phyloP scores from a whole-genome alignment of 2,329 filamentous ascomycete genomes.

The Didymellaceae sp. region DNA sequence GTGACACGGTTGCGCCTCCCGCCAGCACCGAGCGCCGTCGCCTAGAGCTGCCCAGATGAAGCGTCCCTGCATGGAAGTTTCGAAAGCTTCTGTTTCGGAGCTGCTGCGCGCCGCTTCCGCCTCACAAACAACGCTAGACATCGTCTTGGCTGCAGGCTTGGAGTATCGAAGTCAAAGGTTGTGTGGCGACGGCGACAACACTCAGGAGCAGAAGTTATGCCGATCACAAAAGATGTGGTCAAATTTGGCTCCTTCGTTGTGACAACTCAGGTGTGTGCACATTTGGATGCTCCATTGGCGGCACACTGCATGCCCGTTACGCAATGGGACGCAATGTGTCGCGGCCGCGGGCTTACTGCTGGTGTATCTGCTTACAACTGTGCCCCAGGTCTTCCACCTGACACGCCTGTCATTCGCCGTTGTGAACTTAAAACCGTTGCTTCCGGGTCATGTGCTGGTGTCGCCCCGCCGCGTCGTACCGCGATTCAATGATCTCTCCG shows the following conservation, averaged over 20 bases:
- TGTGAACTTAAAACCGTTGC: slow-evolving; percentile 93
- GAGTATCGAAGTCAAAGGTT: neutral
- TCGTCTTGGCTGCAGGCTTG: slow-evolving; percentile 14
- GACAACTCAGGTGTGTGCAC: slow-evolving; percentile 50
- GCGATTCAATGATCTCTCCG: slow-evolving; percentile 76
- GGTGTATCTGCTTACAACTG: slow-evolving; percentile 13
- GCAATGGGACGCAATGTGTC: slow-evolving; percentile 10
- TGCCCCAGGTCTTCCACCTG: slow-evolving; percentile 79
- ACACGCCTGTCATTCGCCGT: slow-evolving; percentile 83
- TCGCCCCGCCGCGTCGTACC: slow-evolving; percentile 73
- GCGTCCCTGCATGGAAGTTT: slow-evolving; percentile 16
- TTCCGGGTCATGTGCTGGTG: slow-evolving; percentile 91
- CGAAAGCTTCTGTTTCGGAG: slow-evolving; percentile 13
- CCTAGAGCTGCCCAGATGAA: slow-evolving; percentile 9
- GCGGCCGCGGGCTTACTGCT: slow-evolving; percentile 1
- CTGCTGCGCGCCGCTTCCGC: slow-evolving; percentile 9
- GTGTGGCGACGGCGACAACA: slow-evolving; percentile 13
- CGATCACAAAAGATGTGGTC: slow-evolving; percentile 50
- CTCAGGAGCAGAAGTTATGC: slow-evolving; percentile 33
- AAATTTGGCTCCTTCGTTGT: slow-evolving; percentile 55
- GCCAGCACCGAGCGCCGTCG: slow-evolving; percentile 8
- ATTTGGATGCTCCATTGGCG: slow-evolving; percentile 8
- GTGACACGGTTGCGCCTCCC: slow-evolving; percentile 17
- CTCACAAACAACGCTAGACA: slow-evolving; percentile 10
- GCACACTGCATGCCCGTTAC: slow-evolving; percentile 13